Evolutionary conservation across 2,329 filamentous ascomycete species (phyloP).

Genomic region (Thelonectria olida): DNA sequence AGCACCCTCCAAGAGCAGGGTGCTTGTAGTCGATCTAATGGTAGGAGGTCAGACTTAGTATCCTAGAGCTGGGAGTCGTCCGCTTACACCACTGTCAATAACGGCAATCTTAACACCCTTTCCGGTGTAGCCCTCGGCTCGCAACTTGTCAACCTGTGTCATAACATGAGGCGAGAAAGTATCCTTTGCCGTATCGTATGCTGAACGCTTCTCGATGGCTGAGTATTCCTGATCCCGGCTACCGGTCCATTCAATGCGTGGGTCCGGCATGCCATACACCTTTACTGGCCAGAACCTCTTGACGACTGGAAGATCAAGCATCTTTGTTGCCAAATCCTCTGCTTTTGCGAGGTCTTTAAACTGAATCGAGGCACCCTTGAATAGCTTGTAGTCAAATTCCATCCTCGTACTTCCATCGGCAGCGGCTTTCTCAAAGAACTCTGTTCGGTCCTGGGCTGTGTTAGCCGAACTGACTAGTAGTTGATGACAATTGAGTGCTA

Average conservation of each 20-base stretch:
- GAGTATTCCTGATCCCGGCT: slow-evolving; percentile 36
- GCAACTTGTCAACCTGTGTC: slow-evolving; percentile 65
- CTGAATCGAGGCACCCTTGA: slow-evolving; percentile 64
- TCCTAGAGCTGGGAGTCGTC: no score
- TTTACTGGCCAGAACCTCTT: slow-evolving; percentile 60
- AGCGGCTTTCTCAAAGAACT: slow-evolving; percentile 49
- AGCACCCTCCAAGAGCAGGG: slow-evolving; percentile 71
- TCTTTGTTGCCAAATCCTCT: slow-evolving; percentile 51
- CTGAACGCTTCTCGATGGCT: slow-evolving; percentile 25
- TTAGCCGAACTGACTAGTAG: neutral
- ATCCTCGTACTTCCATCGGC: slow-evolving; percentile 54
- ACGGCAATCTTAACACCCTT: slow-evolving; percentile 63
- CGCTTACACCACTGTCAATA: slow-evolving; percentile 63
- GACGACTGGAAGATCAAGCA: slow-evolving; percentile 54
- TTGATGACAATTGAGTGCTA: neutral
- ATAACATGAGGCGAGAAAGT: slow-evolving; percentile 62
- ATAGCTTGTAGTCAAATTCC: slow-evolving; percentile 60
- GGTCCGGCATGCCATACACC: slow-evolving; percentile 54
- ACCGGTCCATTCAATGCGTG: slow-evolving; percentile 53
- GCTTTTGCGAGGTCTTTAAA: slow-evolving; percentile 58
- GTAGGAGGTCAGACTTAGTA: neutral
- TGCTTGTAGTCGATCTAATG: slow-evolving; percentile 68
- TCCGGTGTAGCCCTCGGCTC: slow-evolving; percentile 57
- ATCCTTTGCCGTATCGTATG: slow-evolving; percentile 40
- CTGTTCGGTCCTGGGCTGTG: slow-evolving; percentile 50